Evolutionary conservation across 371 early-diverging fungal species (phyloP).

Genomic region (Apophysomyces elegans): DNA sequence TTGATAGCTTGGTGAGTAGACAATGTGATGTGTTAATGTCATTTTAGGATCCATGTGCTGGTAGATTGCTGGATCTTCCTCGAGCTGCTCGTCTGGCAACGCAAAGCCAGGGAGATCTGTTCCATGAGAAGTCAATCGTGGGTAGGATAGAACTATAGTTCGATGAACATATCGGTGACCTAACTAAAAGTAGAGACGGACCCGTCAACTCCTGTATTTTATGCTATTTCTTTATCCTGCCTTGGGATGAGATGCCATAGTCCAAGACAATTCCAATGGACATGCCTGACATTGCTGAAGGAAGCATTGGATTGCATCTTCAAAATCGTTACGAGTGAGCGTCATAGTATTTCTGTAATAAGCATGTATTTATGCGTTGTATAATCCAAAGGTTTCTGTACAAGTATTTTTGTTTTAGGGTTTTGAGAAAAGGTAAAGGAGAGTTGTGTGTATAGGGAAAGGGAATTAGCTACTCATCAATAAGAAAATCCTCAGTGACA

Average conservation of each 20-base stretch:
- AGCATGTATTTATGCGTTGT: no score
- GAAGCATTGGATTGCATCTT: background rate
- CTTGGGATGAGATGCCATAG: background rate
- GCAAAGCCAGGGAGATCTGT: background rate
- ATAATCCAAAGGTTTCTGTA: no score
- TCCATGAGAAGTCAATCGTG: background rate
- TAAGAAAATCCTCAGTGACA: slow-evolving; percentile 15
- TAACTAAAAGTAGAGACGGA: background rate
- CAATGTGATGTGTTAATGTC: slow-evolving; percentile 66
- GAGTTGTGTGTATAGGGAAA: background rate
- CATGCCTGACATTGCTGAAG: slow-evolving; percentile 3
- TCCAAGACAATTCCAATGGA: background rate
- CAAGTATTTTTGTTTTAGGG: no score
- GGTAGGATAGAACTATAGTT: background rate
- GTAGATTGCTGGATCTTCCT: slow-evolving; percentile 8
- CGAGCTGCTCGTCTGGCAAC: background rate
- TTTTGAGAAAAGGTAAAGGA: background rate
- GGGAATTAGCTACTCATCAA: slow-evolving; percentile 10
- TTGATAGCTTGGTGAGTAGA: slow-evolving; percentile 70
- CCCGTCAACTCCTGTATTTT: background rate
- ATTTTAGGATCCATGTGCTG: slow-evolving; percentile 8
- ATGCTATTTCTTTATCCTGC: background rate
- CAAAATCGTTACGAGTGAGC: slow-evolving; percentile 12
- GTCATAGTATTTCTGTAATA: background rate
- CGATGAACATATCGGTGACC: slow-evolving; percentile 2